Conservation (phyloP, 768 basidiomycete genomes). For the Austroboletus festivus region DNA sequence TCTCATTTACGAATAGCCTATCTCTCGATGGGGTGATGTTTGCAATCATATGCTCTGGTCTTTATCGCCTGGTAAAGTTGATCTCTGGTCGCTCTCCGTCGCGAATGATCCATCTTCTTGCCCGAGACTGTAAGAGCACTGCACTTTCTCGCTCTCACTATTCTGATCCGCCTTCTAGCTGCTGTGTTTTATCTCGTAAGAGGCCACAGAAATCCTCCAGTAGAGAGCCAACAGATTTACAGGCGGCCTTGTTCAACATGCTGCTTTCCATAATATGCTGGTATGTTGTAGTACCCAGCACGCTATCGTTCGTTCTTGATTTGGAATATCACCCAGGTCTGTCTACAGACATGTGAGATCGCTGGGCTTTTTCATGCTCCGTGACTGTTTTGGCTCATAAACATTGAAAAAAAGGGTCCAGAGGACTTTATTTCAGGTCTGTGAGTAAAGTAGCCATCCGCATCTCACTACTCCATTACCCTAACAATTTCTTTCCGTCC, state of each 20-base stretch:
- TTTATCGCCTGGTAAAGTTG: background rate
- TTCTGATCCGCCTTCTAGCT: conserved; percentile 8
- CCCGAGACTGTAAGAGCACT: conserved; percentile 23
- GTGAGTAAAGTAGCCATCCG: background rate
- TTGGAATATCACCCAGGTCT: conserved; percentile 4
- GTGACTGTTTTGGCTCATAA: too few relatives aligned
- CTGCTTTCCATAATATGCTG: conserved; percentile 8
- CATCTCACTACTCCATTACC: background rate
- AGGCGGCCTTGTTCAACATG: conserved; percentile 9
- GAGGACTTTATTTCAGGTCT: conserved; percentile 1
- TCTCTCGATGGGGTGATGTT: conserved; percentile 13
- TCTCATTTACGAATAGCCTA: conserved; percentile 10
- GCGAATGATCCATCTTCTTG: conserved; percentile 13
- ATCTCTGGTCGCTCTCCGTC: background rate
- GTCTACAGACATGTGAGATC: conserved; percentile 8
- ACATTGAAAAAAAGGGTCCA: conserved; percentile 9
- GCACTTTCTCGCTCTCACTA: background rate
- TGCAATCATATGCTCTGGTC: background rate
- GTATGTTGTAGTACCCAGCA: conserved; percentile 4
- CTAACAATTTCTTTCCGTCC: too few relatives aligned
- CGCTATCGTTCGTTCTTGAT: background rate
- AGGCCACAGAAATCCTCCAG: background rate
- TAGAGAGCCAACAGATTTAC: background rate
- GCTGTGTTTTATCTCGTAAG: conserved; percentile 16
- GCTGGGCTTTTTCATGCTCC: too few relatives aligned